Base-by-base conservation (phyloP, 2,329 filamentous ascomycete species). In the Alternaria ethzedia region DNA sequence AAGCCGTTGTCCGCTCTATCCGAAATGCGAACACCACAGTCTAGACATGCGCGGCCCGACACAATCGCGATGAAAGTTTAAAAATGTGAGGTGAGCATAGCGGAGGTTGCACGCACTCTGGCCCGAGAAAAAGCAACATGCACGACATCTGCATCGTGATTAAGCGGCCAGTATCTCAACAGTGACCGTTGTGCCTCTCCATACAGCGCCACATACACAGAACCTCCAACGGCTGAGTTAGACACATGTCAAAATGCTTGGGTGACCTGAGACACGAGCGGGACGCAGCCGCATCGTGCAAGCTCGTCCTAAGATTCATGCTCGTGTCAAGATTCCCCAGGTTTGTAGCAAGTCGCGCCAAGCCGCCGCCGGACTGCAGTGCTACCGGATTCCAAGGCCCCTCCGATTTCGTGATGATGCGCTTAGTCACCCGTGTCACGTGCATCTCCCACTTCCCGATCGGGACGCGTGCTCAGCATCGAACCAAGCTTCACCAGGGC, bases 341-440 rank as follows among this genome's bases (percentile, higher is more conserved):
- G 43, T 63, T 54, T 60, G 60, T 59, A 51, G 60, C 60, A 63
- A 32, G 13, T 5, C 32, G 20, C 30, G 49, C 49, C 49, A 52
- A 52, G 49, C 41, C 49, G 49, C 32, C 46, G 44, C 32, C 46
- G 44, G 23, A 26, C 41, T 45, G 55, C 25, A 52, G 13, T 20
- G 43, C 32, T 47, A 30, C 43, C 54, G 43, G n/a, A 26, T 54
- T 32, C 32, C 52, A 43, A 51, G 32, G 11, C 45, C 43, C 23
- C 28, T 25, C 26, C 25, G 36, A 17, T 17, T 41, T 41, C 36
- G n/a, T 41, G 36, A 41, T 41, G 1, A 41, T 17, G 36, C 36
- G 36, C 55, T 61, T 64, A 64, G 57, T 64, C 61, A 64, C 47
- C 23, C 8, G 17, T 0, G n/a, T 66, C 64, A 66, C 64, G 64